A percentile compares a stretch with the other conserved stretches of the same genome.
Conservation (phyloP, 176 grass and related monocot genomes). For the Hyparrhenia diplandra region DNA sequence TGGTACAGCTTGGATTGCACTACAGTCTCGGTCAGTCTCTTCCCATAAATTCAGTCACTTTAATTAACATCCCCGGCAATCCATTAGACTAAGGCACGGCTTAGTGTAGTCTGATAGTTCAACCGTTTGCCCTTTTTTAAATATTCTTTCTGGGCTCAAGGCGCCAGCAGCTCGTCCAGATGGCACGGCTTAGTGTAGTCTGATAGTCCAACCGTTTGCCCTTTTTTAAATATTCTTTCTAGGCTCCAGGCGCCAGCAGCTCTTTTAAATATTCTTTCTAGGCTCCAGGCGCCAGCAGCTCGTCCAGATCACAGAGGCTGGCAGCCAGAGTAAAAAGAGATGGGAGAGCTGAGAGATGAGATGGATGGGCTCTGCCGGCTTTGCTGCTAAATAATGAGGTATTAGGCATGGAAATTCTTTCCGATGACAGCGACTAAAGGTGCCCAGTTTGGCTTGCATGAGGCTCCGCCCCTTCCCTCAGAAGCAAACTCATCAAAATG, state of each 20-base stretch:
- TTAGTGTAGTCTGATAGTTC: no score
- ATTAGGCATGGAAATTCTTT: neutral
- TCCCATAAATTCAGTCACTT: neutral
- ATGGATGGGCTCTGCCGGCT: neutral
- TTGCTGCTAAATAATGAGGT: neutral
- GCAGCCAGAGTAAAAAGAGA: neutral
- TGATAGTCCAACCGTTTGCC: neutral
- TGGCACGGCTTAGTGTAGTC: no score
- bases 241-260: neutral
- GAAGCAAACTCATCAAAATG: no score
- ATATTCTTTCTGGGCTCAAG: no score
- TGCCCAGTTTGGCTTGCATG: neutral
- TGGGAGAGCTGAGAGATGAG: neutral
- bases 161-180: no score
- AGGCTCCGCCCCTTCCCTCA: no score
- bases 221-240: neutral
- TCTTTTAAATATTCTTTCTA: no score
- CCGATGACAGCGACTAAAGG: neutral
- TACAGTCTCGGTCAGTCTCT: slow-evolving; percentile 3
- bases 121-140: no score
- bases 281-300: no score
- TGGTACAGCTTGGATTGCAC: slow-evolving; percentile 38
- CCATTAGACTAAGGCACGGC: neutral
- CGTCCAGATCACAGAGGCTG: neutral
- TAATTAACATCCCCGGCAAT: neutral